Evolutionary conservation across 2,329 filamentous ascomycete species (phyloP), one percentile per base, ranked within the genome.

Genomic region (Niveomyces coronatus): DNA sequence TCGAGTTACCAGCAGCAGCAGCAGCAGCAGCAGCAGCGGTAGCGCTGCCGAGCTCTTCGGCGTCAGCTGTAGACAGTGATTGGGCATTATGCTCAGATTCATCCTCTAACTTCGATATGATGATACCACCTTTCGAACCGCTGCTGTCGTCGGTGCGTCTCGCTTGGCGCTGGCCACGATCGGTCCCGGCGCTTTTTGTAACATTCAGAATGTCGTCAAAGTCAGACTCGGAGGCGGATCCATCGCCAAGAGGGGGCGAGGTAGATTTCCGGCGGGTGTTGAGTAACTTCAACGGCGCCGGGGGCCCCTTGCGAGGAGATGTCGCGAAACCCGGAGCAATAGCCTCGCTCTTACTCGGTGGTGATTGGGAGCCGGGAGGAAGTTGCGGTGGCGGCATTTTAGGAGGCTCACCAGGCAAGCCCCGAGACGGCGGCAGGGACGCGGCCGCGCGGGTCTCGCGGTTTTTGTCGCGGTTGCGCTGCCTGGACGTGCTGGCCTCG

Each of bases 121-220:
- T 10, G 9, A 14, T 6, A 3, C 13, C 7, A 7, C 7, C 13
- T 11, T 3, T 17, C 4, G n/a, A 9, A 4, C 29, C 14, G 16
- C n/a, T 17, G 44, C 94, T 86, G 44, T 94, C 85, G 55, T 89
- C 86, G n/a, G n/a, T n/a, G n/a, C n/a, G n/a, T 37, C 88, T 74
- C 3, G 87, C 94, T 57, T 82, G 85, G 49, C 85, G 72, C 42
- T 87, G 75, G 8, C 87, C 89, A 44, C 88, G 74, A 37, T 76
- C 65, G 10, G 72, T 65, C 24, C 71, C 61, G 0, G 71, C 64
- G 35, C 79, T 65, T 45, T 82, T 79, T 31, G 80, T 71, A 4
- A 81, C 76, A 44, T 85, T 80, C 10, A 85, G 60, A 24, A 83
- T 71, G 45, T 88, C 82, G 42, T 91, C 85, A 48, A 88, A 91